Base-by-base conservation (phyloP, 352 stramenopile genomes). In the Pythium phragmiticola region DNA sequence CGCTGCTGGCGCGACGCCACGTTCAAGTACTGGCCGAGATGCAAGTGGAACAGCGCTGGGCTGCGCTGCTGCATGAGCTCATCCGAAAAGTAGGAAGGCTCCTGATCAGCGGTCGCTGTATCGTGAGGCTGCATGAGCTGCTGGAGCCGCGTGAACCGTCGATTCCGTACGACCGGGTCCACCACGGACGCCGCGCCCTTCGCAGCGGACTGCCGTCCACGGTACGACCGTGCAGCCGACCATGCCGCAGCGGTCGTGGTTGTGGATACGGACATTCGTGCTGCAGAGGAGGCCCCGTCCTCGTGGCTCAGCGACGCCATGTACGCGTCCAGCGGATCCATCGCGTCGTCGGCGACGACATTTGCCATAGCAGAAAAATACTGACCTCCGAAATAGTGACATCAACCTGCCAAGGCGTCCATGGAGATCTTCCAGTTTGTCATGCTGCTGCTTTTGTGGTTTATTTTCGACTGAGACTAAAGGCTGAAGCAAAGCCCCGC, bases 1-100 rank as follows among this genome's bases (percentile, higher is more conserved):
- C 49, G 54, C 49, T 64, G 39, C 26, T 63, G 37, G 1, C 56
- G 58, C 11, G 65, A 68, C 45, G 57, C 57, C 6, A 68, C 66
- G 36, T 72, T 73, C 30, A 84, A 39, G 61, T 91, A 95, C 52
- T 90, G 83, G 0, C 86, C 86, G 23, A 95, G 60, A 57, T 93
- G 82, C 55, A 95, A 85, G 65, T 95, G 82, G 55, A 89, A 95
- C n/a, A 95, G 64, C 53, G 82, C 84, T 1, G 86, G 86, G 60
- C 71, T 89, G 33, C 86, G 82, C 60, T 88, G 76, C 69, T 95
- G 81, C 81, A 95, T 95, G 66, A 78, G 81, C 23, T 75, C 74
- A 63, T 93, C 84, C 9, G 84, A 93, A 60, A 95, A 95, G 66
- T 89, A 95, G 42, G 60, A 68, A 60, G 86, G 75, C 19, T 68